A percentile compares a stretch with the other conserved stretches of the same genome.
Conservation (phyloP, 2,329 filamentous ascomycete genomes). For the Remersonia thermophila region DNA sequence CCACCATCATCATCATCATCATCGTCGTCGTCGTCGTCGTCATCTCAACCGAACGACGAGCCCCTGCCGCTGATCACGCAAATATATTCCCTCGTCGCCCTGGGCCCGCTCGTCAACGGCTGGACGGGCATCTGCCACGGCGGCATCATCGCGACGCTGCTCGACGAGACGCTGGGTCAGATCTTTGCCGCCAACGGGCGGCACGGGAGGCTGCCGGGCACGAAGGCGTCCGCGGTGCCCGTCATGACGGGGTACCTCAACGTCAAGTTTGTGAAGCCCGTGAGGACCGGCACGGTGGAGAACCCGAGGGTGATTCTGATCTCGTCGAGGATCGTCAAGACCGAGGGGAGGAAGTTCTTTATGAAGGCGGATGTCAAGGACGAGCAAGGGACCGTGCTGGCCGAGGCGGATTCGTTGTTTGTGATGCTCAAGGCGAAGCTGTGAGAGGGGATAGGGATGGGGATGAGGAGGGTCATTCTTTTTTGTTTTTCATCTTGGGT, state of each 20-base stretch:
- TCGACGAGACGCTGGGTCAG: conserved; percentile 46
- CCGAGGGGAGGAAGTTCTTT: conserved; percentile 43
- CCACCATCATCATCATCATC: background rate
- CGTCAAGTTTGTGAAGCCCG: conserved; percentile 39
- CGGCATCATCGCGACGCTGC: conserved; percentile 42
- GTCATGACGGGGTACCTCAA: conserved; percentile 43
- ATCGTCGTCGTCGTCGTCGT: too few relatives aligned
- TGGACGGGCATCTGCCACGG: conserved; percentile 42
- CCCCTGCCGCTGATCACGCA: conserved; percentile 16
- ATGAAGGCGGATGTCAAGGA: conserved; percentile 37
- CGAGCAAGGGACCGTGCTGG: conserved; percentile 33
- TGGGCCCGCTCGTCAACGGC: conserved; percentile 43
- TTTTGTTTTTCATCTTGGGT: too few relatives aligned
- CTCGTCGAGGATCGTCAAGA: conserved; percentile 29
- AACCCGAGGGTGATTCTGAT: conserved; percentile 27
- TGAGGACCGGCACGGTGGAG: conserved; percentile 33
- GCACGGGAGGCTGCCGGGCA: conserved; percentile 9
- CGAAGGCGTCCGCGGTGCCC: conserved; percentile 7
- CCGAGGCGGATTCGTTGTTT: conserved; percentile 43
- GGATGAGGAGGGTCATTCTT: too few relatives aligned
- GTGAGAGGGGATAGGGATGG: background rate
- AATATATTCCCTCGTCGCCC: conserved; percentile 23
- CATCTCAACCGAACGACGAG: too few relatives aligned
- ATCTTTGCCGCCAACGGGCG: conserved; percentile 31
- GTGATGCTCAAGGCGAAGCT: conserved; percentile 13